phyloP scores from a whole-genome alignment of 208 protist species.

The Acanthamoeba castellanii region DNA sequence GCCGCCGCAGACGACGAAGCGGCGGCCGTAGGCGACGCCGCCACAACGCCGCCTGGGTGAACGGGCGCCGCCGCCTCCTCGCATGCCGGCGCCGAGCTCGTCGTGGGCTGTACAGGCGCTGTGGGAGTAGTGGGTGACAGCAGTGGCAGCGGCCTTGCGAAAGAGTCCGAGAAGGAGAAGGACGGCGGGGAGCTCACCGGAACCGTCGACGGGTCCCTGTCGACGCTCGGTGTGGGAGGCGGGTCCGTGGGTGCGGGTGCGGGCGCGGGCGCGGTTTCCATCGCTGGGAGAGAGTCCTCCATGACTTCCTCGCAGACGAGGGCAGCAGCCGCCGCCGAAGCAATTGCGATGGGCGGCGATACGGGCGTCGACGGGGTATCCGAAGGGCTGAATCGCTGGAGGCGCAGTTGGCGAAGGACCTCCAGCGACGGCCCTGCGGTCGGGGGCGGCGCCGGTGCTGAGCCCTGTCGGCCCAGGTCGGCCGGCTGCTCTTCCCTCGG shows the following conservation, averaged over 20 bases:
- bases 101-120: background rate
- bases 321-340: too few relatives aligned
- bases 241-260: background rate
- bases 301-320: background rate
- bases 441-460: background rate
- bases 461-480: background rate
- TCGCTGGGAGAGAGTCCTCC: background rate
- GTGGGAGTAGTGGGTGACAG: background rate
- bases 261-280: background rate
- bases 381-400: background rate
- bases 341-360: too few relatives aligned
- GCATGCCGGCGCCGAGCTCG: background rate
- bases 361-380: background rate
- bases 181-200: background rate
- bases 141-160: too few relatives aligned
- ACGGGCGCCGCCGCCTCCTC: background rate
- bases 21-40: background rate
- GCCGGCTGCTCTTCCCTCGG: background rate
- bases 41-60: background rate
- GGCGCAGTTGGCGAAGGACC: background rate
- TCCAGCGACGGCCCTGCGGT: background rate
- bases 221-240: background rate
- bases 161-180: constrained; percentile 29
- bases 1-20: background rate
- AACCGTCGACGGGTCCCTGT: too few relatives aligned